A percentile compares a stretch with the other conserved stretches of the same genome.
These are phyloP conservation scores for Trichoderma virens DNA, from an alignment of 495 filamentous ascomycete genomes.

Conservation along the genomic window DNA sequence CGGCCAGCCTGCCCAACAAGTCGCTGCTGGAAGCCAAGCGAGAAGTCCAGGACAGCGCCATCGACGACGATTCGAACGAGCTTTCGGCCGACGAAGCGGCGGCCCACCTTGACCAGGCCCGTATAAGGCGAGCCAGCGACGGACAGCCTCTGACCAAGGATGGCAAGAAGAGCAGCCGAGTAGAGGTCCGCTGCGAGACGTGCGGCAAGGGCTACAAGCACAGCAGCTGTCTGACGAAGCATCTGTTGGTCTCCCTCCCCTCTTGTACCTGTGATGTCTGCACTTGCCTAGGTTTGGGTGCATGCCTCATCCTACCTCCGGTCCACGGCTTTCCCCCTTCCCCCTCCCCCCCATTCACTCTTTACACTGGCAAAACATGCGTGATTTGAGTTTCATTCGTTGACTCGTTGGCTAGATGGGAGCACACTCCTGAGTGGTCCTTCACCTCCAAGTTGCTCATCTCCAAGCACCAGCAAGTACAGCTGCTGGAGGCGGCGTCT, in stretches of 20 bases:
- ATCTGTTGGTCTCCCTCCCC: slow-evolving; percentile 88
- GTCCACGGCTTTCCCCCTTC: slow-evolving; percentile 6
- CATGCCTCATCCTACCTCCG: slow-evolving; percentile 11
- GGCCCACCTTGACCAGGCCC: slow-evolving; percentile 54
- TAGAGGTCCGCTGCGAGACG: slow-evolving; percentile 90
- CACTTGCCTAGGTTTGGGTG: slow-evolving; percentile 8
- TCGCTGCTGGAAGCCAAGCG: slow-evolving; percentile 32
- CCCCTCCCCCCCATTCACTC: background rate
- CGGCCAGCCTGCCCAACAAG: slow-evolving; percentile 47
- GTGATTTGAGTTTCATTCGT: slow-evolving; percentile 19
- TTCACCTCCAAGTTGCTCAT: slow-evolving; percentile 96
- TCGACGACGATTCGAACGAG: slow-evolving; percentile 49
- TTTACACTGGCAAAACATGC: background rate
- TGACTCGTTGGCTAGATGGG: slow-evolving; percentile 71
- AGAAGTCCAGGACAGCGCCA: slow-evolving; percentile 45
- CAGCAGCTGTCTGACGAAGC: slow-evolving; percentile 99
- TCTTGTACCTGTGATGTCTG: slow-evolving; percentile 31
- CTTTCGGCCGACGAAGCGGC: slow-evolving; percentile 51
- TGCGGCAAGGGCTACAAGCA: slow-evolving; percentile 99
- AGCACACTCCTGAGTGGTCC: slow-evolving; percentile 97
- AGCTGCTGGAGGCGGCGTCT: slow-evolving; percentile 90
- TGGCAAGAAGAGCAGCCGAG: slow-evolving; percentile 62
- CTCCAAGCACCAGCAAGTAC: slow-evolving; percentile 98
- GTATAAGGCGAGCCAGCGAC: slow-evolving; percentile 77
- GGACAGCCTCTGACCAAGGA: slow-evolving; percentile 73